Base-by-base conservation (phyloP, 108 stramenopile species). In the Nitzschia sp. region DNA sequence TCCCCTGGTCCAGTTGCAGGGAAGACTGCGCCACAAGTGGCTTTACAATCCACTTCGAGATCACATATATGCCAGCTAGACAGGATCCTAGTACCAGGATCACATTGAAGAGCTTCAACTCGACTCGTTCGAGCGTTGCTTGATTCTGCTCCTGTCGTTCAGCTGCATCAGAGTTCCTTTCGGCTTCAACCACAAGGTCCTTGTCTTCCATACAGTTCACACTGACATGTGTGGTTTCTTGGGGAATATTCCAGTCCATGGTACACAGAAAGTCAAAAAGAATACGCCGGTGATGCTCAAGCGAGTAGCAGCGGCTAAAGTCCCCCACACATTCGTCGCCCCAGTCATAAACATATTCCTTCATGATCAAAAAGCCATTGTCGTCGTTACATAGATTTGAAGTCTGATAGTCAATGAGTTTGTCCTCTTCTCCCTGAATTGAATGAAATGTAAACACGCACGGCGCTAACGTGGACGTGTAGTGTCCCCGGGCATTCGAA, bases 321-420 rank as follows among this genome's bases (percentile, higher is more conserved):
- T 71, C 76, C 19, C 69, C 76, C 8, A 77, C 69, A 36, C 76
- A 77, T 55, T 77, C 76, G 54, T 77, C 70, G 33, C 62, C 34
- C 55, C 62, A 71, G 27, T 29, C 47, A 24, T 38, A 2, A 30
- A 76, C 57, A 27, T 77, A 71, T 31, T 72, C 76, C 35, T 66
- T 35, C 18, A 61, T 53, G 33, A 28, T 55, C 1, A 65, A 23
- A 48, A 75, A 64, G 30, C 29, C 34, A 31, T 75, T 75, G n/a
- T 67, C 74, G 1, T 23, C 0, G 15, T 34, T 36, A 30, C 74
- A 75, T 6, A 75, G 56, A 29, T 60, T 33, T 5, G 74, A 75
- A 6, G 74, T 75, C 6, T 60, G 74, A 42, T 57, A 75, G 2
- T 67, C 45, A 26, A 60, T 54, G 13, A 51, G 45, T 26, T 67